Evolutionary conservation across 1,284 basidiomycete genomes (phyloP), one percentile per base, ranked within the genome.

Genomic region (Naganishia sp.): DNA sequence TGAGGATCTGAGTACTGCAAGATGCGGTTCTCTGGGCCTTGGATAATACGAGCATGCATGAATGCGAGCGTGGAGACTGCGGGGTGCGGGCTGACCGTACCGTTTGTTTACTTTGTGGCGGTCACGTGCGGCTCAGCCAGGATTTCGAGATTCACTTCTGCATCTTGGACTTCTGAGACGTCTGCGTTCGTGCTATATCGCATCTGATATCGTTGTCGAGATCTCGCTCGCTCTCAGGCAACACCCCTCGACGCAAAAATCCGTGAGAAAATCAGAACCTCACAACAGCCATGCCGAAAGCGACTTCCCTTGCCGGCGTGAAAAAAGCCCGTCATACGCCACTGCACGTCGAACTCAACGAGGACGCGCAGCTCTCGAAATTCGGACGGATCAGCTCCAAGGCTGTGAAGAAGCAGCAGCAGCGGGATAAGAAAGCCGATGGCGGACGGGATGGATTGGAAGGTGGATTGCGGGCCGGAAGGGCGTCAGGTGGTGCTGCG

Each of bases 331-430:
- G 91, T 72, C 92, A 92, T 78, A 90, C 92, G 73, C 91, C 92
- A 25, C 84, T 95, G n/a, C 86, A 89, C 72, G 83, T 88, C 45
- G 89, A 93, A 76, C 83, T 95, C 61, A 83, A 86, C 63, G 87
- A 88, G 69, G 92, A 94, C 76, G 88, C 89, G 73, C 74, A 84
- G 0, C 75, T 88, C 21, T 86, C 84, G 70, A 89, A 88, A 76
- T 92, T 91, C 75, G 92, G 92, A 5, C 85, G 85, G 64, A 79
- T 92, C 21, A 88, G 87, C 54, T 63, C 63, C 69, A 83, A 85
- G 71, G 89, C 86, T 10, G 89, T 87, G 13, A 90, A 87, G 77
- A 85, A 90, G 68, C 59, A 85, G 82, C 79, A 90, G 88, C 72
- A 81, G 84, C 6, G 81, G 77, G 69, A 81, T 75, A 50, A 52